These are phyloP conservation scores for Wickerhamiella hasegawae DNA, from an alignment of 805 yeast species.

Conservation along the genomic window DNA sequence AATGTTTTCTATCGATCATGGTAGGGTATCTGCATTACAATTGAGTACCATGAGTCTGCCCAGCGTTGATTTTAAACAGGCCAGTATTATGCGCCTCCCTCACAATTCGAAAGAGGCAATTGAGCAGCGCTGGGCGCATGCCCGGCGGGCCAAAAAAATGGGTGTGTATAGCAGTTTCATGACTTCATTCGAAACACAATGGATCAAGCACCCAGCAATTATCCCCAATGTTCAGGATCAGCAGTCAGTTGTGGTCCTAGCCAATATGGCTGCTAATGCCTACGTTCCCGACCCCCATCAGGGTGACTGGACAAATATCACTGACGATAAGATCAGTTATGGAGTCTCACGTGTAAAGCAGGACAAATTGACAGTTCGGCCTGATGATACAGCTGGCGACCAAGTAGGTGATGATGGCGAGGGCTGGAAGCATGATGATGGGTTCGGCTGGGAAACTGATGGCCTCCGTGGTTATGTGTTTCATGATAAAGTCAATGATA, in stretches of 20 bases:
- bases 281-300: conserved; percentile 62
- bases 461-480: conserved; percentile 90
- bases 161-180: not conserved
- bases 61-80: too few relatives aligned
- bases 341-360: not conserved
- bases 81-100: too few relatives aligned
- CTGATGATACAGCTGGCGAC: not conserved
- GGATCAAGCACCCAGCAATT: conserved; percentile 5
- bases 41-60: too few relatives aligned
- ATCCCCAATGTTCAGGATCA: conserved; percentile 68
- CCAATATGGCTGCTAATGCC: conserved; percentile 80
- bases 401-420: conserved; percentile 22
- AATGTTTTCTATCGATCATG: too few relatives aligned
- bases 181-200: not conserved
- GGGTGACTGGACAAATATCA: conserved; percentile 78
- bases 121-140: not conserved
- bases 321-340: conserved; percentile 4
- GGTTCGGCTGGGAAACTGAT: conserved; percentile 74
- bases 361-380: too few relatives aligned
- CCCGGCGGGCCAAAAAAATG: not conserved
- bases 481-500: conserved; percentile 35
- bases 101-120: not conserved
- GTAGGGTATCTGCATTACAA: too few relatives aligned
- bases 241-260: conserved; percentile 57
- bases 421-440: conserved; percentile 42